Evolutionary conservation across 129 eudicot species (phyloP), one percentile per base, ranked within the genome.

Genomic region (Solidago caesia): DNA sequence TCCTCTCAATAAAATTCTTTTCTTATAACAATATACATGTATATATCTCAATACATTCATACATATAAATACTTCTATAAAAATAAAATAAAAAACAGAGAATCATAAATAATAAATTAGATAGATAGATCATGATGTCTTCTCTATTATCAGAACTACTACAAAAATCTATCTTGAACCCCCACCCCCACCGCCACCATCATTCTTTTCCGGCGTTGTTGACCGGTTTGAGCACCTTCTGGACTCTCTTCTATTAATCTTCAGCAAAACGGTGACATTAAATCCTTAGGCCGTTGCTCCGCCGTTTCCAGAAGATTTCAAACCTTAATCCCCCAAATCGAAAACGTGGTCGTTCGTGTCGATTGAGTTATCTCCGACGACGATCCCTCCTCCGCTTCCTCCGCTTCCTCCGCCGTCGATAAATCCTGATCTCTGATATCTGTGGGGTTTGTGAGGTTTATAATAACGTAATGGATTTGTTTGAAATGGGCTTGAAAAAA

Each of bases 361-460:
- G 96, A 94, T 48, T 90, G 98, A 71, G 97, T 94, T 12, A 88
- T 94, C 72, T 88, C 98, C 77, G 98, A 94, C 66, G 96, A 94
- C 47, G 97, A 88, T 21, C 5, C 90, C 21, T 66, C 90, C 47
- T 46, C 82, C 13, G 47, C 87, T 12, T 42, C 87, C 2, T 11
- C 77, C 2, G 26, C 82, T 21, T 21, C 21, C 21, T 21, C 21
- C 21, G 21, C 21, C 14, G 63, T 85, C 10, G 89, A 83, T 46
- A 91, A 94, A 44, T 78, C 96, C 2, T 84, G 89, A 45, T 55
- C 77, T 6, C 90, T 92, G 0, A 81, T 92, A 46, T 78, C 88
- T 5, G 21, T 21, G 21, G 0, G 21, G 21, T 21, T 21, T 21
- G 21, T 21, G 21, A 21, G 21, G 21, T 21, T 21, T 21, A 21